Percentiles rank a stretch among this genome's conserved stretches.
Evolutionary conservation across 108 stramenopile genomes (phyloP).

Genomic region (Skeletonema costatum): DNA sequence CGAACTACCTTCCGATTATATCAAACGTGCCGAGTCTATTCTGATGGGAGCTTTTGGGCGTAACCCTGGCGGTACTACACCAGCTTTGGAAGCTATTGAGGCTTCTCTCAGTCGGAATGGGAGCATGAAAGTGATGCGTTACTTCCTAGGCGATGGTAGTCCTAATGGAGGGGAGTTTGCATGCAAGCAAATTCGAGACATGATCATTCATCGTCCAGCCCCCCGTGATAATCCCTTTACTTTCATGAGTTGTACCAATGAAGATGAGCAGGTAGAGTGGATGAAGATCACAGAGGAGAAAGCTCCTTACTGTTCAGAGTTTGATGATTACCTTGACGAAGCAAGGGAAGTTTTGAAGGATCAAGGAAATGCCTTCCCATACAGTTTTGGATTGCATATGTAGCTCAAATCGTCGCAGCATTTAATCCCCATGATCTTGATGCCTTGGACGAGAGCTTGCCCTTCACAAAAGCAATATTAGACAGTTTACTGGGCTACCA

Average conservation of each 20-base stretch:
- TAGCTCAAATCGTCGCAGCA: constrained; percentile 42
- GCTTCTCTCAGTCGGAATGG: constrained; percentile 40
- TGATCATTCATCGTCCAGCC: constrained; percentile 42
- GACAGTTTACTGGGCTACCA: constrained; percentile 52
- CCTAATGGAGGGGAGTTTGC: constrained; percentile 56
- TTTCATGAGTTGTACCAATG: constrained; percentile 57
- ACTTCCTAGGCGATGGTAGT: constrained; percentile 57
- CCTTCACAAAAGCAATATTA: constrained; percentile 52
- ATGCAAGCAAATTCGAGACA: constrained; percentile 40
- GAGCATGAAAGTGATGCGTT: constrained; percentile 43
- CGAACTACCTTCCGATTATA: constrained; percentile 24
- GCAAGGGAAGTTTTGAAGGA: constrained; percentile 47
- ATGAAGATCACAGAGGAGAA: constrained; percentile 63
- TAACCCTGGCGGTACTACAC: constrained; percentile 47
- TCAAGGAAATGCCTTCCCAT: constrained; percentile 56
- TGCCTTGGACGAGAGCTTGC: constrained; percentile 59
- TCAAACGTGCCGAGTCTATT: constrained; percentile 32
- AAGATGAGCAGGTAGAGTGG: constrained; percentile 56
- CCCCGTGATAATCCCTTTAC: constrained; percentile 55
- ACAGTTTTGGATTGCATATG: constrained; percentile 49
- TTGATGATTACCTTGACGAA: constrained; percentile 49
- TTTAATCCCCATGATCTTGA: constrained; percentile 62
- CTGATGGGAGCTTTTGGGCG: constrained; percentile 44
- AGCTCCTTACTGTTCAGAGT: constrained; percentile 50
- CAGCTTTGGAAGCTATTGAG: constrained; percentile 52